Conservation (phyloP, 768 basidiomycete species). For the Dioszegia aurantiaca region DNA sequence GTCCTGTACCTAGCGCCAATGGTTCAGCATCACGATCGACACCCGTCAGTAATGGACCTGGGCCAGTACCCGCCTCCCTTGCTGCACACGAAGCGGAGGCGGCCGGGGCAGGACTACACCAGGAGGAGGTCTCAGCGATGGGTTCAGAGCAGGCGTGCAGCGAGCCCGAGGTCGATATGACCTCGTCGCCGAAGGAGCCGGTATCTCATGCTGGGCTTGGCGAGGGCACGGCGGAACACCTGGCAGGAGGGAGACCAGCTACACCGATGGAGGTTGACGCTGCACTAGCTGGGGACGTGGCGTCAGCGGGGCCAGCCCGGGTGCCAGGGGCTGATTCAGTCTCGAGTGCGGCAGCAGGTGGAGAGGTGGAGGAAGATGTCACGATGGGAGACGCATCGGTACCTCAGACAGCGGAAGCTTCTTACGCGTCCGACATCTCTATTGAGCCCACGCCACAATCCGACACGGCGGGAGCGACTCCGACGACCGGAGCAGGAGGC, state of each 20-base stretch:
- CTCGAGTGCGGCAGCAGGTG: not conserved
- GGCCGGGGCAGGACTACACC: not conserved
- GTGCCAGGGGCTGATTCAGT: too few relatives aligned
- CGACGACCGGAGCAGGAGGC: too few relatives aligned
- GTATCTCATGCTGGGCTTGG: not conserved
- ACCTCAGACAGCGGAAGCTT: too few relatives aligned
- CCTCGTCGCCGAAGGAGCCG: not conserved
- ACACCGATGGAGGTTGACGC: not conserved
- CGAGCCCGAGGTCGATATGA: not conserved
- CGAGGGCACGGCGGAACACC: not conserved
- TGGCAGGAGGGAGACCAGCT: not conserved
- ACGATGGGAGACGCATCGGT: constrained; percentile 1
- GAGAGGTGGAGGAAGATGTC: not conserved
- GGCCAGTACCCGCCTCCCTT: not conserved
- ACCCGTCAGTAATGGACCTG: not conserved
- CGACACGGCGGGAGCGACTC: too few relatives aligned
- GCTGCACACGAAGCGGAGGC: not conserved
- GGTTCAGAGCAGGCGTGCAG: not conserved
- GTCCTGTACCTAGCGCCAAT: constrained; percentile 1
- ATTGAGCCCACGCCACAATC: too few relatives aligned
- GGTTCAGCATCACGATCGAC: not conserved
- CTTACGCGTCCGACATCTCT: too few relatives aligned
- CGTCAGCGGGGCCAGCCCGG: too few relatives aligned
- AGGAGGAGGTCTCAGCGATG: not conserved
- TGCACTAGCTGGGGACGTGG: too few relatives aligned